Evolutionary conservation across 306 rosid genomes (phyloP).

Genomic region (Hippophae gyantsensis): DNA sequence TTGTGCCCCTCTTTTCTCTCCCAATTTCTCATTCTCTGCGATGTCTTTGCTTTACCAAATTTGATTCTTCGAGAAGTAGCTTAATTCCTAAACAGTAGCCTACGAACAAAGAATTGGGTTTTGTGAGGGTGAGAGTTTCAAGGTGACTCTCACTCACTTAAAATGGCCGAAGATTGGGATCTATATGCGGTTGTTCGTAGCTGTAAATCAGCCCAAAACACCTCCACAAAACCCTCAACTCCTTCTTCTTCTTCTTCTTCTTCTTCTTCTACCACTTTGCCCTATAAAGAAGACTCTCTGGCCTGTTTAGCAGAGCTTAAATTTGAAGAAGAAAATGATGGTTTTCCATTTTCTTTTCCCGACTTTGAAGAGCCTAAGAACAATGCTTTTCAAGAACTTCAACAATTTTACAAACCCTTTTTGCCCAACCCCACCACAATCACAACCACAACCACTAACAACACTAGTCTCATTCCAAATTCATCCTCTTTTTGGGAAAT

Average conservation of each 20-base stretch:
- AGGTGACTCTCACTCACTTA: not conserved
- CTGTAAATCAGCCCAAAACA: slow-evolving; percentile 25
- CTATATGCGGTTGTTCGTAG: slow-evolving; percentile 66
- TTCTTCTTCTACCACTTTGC: not conserved
- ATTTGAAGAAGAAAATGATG: slow-evolving; percentile 24
- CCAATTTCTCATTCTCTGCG: not conserved
- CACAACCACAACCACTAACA: slow-evolving; percentile 8
- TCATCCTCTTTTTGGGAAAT: slow-evolving; percentile 20
- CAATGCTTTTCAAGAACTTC: slow-evolving; percentile 38
- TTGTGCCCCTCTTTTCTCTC: slow-evolving; percentile 10
- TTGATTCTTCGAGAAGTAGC: not conserved
- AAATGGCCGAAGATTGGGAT: slow-evolving; percentile 63
- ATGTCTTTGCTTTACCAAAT: slow-evolving; percentile 9
- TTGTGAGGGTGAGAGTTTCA: slow-evolving; percentile 1
- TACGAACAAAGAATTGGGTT: not conserved
- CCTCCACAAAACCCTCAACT: not conserved
- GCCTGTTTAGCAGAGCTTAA: slow-evolving; percentile 25
- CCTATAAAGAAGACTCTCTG: slow-evolving; percentile 3
- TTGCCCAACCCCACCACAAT: slow-evolving; percentile 25
- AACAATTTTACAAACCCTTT: slow-evolving; percentile 30
- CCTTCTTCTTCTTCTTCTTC: not conserved
- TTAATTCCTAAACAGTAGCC: not conserved
- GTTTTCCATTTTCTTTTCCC: slow-evolving; percentile 29
- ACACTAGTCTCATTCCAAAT: slow-evolving; percentile 22
- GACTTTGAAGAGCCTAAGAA: slow-evolving; percentile 25